Percentiles rank a stretch among this genome's conserved stretches.
These are phyloP conservation scores for Parafenestella ontariensis DNA, from an alignment of 2,329 filamentous ascomycete species.

Conservation along the genomic window DNA sequence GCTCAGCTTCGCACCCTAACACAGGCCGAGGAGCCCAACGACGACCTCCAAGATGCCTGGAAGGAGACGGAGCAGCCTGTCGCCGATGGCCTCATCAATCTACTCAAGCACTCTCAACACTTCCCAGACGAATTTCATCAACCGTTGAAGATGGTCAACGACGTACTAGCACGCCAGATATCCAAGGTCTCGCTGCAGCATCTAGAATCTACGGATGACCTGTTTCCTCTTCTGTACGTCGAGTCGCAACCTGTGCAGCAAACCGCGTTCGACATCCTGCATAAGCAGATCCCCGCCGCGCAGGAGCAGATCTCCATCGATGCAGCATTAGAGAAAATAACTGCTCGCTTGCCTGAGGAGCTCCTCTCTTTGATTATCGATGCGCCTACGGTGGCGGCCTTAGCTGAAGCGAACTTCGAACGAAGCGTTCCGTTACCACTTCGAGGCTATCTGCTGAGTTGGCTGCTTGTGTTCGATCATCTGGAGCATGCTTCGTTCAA, in stretches of 20 bases:
- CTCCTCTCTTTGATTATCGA: constrained; percentile 83
- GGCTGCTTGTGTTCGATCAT: constrained; percentile 89
- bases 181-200: constrained; percentile 68
- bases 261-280: constrained; percentile 80
- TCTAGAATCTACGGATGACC: constrained; percentile 68
- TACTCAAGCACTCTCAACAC: constrained; percentile 65
- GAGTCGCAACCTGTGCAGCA: constrained; percentile 78
- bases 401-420: constrained; percentile 70
- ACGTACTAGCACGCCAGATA: constrained; percentile 73
- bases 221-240: constrained; percentile 79
- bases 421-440: constrained; percentile 71
- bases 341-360: constrained; percentile 80
- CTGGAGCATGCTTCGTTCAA: constrained; percentile 80
- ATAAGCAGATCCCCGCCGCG: constrained; percentile 75
- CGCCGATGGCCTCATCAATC: constrained; percentile 64
- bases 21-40: constrained; percentile 71
- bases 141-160: constrained; percentile 77
- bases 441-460: constrained; percentile 83
- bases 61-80: constrained; percentile 65
- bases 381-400: constrained; percentile 72
- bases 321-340: constrained; percentile 72
- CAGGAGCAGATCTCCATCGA: constrained; percentile 88
- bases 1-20: constrained; percentile 66
- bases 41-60: constrained; percentile 81
- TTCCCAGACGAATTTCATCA: constrained; percentile 64